Evolutionary conservation across 805 yeast species (phyloP).

Genomic region (Yamadazyma ubonensis): DNA sequence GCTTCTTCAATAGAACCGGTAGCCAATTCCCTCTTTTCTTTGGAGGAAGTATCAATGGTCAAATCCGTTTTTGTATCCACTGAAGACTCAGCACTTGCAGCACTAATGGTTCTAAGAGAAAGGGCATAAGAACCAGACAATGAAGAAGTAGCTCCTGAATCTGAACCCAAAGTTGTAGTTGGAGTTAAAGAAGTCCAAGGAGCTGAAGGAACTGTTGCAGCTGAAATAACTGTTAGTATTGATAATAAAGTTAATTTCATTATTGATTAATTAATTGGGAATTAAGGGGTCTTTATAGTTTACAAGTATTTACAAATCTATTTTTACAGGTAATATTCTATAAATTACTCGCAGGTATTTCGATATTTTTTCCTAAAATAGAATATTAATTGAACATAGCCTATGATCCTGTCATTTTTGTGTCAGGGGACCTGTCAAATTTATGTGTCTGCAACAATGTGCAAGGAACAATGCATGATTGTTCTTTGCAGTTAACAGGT

Average conservation of each 20-base stretch:
- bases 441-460: too few species aligned
- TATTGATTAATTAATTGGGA: constrained; percentile 1
- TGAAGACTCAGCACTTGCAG: constrained; percentile 16
- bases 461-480: too few species aligned
- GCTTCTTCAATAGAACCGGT: constrained; percentile 47
- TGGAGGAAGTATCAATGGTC: constrained; percentile 7
- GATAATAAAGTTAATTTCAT: constrained; percentile 14
- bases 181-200: constrained; percentile 35
- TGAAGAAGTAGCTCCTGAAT: constrained; percentile 24
- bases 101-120: constrained; percentile 26
- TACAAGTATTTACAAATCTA: not conserved
- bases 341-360: constrained; percentile 4
- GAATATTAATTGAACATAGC: constrained; percentile 12
- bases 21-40: constrained; percentile 7
- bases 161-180: constrained; percentile 19
- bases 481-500: too few species aligned
- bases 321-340: not conserved
- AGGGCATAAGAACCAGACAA: constrained; percentile 33
- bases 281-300: constrained; percentile 7
- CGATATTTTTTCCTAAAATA: constrained; percentile 10
- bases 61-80: constrained; percentile 3
- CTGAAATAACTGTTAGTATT: constrained; percentile 8
- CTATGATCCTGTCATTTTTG: too few species aligned
- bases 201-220: constrained; percentile 27
- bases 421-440: too few species aligned